Base-by-base conservation (phyloP, 2,329 filamentous ascomycete species). In the Microascus cirrosus region DNA sequence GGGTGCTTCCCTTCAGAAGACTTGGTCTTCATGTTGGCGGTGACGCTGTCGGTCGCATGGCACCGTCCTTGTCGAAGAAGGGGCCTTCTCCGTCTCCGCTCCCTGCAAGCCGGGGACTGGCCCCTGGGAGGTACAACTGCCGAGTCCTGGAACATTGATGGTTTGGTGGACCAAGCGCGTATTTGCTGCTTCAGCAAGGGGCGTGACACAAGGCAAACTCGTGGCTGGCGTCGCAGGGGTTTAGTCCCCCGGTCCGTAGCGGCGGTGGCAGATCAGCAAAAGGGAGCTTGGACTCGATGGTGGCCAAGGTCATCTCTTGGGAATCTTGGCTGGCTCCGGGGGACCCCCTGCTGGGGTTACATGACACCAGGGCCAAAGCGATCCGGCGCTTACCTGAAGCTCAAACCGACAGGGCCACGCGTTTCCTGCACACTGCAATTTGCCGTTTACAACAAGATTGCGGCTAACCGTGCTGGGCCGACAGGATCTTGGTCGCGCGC, bases 321-420 rank as follows among this genome's bases (percentile, higher is more conserved):
- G 45, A 24, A 50, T 2, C 25, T 6, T 56, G 54, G 54, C 39
- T 22, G 34, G 28, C 28, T 54, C 35, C 20, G 20, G 22, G 45
- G 18, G 11, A 6, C 45, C 45, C 39, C 42, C 42, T 51, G 42
- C 55, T 51, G 42, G n/a, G n/a, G 45, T 50, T 50, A 50, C 45
- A 50, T 50, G 20, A 12, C 45, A 24, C 22, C 45, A 42, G 20
- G 20, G 45, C 18, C 45, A 22, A 20, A n/a, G 54, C 20, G 50
- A 18, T n/a, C 39, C 39, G 54, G 35, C 34, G 42, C 55, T 42
- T 51, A 56, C 55, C 55, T 56, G 55, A 56, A 56, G 25, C 55
- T 56, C 55, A 56, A 56, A 56, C 55, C 22, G 55, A 56, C 42
- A 56, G 42, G 55, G 55, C 55, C 20, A 20, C 20, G 13, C 25